These are phyloP conservation scores for Fusarium denticulatum DNA, from an alignment of 2,329 filamentous ascomycete genomes.

Conservation along the genomic window DNA sequence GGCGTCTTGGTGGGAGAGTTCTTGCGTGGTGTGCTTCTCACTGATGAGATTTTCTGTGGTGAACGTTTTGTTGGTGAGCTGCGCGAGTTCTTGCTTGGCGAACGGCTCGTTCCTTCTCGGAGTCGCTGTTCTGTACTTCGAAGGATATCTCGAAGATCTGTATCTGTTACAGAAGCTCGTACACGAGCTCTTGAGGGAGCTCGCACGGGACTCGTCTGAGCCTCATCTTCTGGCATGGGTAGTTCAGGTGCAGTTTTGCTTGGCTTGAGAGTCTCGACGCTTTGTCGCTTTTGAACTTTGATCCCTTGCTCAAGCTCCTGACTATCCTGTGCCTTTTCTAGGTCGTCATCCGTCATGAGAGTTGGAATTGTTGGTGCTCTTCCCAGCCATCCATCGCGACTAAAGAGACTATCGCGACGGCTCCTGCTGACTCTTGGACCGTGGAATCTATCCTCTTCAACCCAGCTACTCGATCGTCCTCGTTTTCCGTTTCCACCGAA, in stretches of 20 bases:
- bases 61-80: conserved; percentile 30
- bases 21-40: conserved; percentile 41
- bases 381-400: conserved; percentile 49
- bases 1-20: conserved; percentile 44
- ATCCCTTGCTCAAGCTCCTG: conserved; percentile 25
- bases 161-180: conserved; percentile 51
- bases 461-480: conserved; percentile 52
- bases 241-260: conserved; percentile 39
- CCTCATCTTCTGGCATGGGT: conserved; percentile 19
- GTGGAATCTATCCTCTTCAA: conserved; percentile 62
- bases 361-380: conserved; percentile 52
- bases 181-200: conserved; percentile 32
- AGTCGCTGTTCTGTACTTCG: conserved; percentile 63
- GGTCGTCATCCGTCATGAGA: conserved; percentile 38
- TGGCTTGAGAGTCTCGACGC: conserved; percentile 18
- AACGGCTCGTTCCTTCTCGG: conserved; percentile 49
- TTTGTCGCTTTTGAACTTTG: conserved; percentile 31
- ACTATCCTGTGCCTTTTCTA: conserved; percentile 34
- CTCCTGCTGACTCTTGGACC: conserved; percentile 54
- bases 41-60: conserved; percentile 27
- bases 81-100: conserved; percentile 46
- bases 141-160: conserved; percentile 62
- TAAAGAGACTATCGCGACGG: conserved; percentile 43
- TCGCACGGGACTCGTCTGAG: conserved; percentile 18
- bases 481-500: conserved; percentile 43